These are phyloP conservation scores for Quercus engelmannii DNA, from an alignment of 306 rosid species.

Conservation along the genomic window DNA sequence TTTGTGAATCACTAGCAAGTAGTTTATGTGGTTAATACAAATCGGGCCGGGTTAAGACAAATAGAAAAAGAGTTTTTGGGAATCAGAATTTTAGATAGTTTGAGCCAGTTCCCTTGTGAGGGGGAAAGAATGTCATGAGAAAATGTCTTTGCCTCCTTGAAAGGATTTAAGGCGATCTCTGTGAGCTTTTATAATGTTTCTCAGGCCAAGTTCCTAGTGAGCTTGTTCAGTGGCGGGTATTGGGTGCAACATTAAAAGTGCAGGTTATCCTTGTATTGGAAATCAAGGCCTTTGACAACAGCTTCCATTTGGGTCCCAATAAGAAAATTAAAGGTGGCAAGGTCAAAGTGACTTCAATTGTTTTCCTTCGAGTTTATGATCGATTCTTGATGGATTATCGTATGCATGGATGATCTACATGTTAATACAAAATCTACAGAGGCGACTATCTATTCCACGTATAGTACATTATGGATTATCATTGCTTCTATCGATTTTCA, in stretches of 20 bases:
- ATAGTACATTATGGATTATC: no score
- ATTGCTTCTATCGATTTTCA: no score
- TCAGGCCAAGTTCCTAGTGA: constrained; percentile 62
- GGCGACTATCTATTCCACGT: no score
- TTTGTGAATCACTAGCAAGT: constrained; percentile 46
- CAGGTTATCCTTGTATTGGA: constrained; percentile 54
- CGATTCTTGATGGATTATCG: no score
- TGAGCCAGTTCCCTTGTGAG: constrained; percentile 52
- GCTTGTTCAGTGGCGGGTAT: constrained; percentile 54
- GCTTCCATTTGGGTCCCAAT: constrained; percentile 60
- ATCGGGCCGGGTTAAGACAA: constrained; percentile 18
- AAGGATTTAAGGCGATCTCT: constrained; percentile 41
- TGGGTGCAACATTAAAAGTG: constrained; percentile 52
- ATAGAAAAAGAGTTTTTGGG: constrained; percentile 60
- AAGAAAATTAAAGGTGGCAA: neutral
- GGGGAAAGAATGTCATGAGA: constrained; percentile 36
- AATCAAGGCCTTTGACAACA: constrained; percentile 57
- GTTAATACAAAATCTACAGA: no score
- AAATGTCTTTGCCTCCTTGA: constrained; percentile 33
- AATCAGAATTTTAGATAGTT: constrained; percentile 47
- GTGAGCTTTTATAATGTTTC: constrained; percentile 49
- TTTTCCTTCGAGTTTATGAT: neutral
- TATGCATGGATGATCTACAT: no score
- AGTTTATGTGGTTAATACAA: constrained; percentile 28
- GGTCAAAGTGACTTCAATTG: neutral